phyloP scores from a whole-genome alignment of 768 basidiomycete genomes.

The Lyophyllum semitale region DNA sequence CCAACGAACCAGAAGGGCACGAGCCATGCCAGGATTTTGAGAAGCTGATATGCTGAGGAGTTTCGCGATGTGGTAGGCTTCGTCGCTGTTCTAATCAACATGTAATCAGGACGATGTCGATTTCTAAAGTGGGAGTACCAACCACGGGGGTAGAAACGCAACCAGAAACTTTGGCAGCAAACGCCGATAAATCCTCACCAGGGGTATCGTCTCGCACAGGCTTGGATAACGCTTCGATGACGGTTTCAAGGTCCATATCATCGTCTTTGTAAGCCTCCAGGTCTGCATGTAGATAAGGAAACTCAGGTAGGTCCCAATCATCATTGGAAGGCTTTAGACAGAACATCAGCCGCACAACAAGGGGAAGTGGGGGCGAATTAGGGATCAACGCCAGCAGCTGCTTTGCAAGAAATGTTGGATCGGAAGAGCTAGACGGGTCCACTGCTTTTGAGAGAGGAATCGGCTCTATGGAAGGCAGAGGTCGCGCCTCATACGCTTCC shows the following conservation, averaged over 20 bases:
- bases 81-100: slow-evolving; percentile 45
- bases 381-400: slow-evolving; percentile 64
- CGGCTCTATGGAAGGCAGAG: slow-evolving; percentile 35
- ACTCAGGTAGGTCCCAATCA: slow-evolving; percentile 78
- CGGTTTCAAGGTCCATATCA: slow-evolving; percentile 59
- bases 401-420: slow-evolving; percentile 64
- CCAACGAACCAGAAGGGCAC: slow-evolving; percentile 40
- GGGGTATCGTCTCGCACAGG: slow-evolving; percentile 63
- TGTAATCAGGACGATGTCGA: not conserved
- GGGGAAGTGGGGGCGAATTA: slow-evolving; percentile 60
- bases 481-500: slow-evolving; percentile 41
- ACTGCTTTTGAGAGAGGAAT: slow-evolving; percentile 49
- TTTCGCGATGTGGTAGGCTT: slow-evolving; percentile 62
- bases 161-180: slow-evolving; percentile 58
- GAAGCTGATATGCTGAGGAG: slow-evolving; percentile 66
- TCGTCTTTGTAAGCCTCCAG: slow-evolving; percentile 47
- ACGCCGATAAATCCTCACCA: slow-evolving; percentile 48
- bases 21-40: slow-evolving; percentile 63
- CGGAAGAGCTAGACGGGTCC: slow-evolving; percentile 59
- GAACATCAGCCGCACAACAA: slow-evolving; percentile 74
- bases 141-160: slow-evolving; percentile 58
- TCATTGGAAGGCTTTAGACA: slow-evolving; percentile 77
- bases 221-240: slow-evolving; percentile 51
- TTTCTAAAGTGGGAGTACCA: slow-evolving; percentile 15
- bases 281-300: slow-evolving; percentile 71